Evolutionary conservation across 768 basidiomycete genomes (phyloP).

Genomic region (Suillus variegatus): DNA sequence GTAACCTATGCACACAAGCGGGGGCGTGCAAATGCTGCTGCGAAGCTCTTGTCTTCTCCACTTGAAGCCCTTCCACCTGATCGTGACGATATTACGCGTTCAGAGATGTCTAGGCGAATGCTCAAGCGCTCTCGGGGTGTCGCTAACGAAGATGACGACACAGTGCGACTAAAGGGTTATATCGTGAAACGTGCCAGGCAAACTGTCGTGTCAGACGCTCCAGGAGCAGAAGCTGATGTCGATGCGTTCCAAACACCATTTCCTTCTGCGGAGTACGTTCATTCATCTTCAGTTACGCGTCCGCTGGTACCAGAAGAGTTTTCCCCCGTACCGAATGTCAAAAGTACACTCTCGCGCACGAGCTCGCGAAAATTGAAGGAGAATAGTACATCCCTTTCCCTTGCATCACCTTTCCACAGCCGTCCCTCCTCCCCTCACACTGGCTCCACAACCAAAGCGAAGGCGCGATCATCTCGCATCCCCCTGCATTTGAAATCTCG

Average conservation of each 20-base stretch:
- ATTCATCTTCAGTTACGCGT: conserved; percentile 25
- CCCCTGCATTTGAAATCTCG: conserved; percentile 37
- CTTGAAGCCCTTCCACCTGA: conserved; percentile 28
- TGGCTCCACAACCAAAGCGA: conserved; percentile 36
- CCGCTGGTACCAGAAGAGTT: conserved; percentile 34
- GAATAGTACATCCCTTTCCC: conserved; percentile 29
- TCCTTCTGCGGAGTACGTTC: conserved; percentile 20
- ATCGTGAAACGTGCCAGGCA: conserved; percentile 37
- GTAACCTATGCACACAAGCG: conserved; percentile 36
- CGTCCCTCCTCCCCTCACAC: conserved; percentile 42
- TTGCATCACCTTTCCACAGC: conserved; percentile 50
- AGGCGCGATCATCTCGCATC: conserved; percentile 20
- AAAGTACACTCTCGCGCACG: conserved; percentile 38
- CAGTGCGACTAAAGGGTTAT: conserved; percentile 18
- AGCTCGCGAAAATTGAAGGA: conserved; percentile 44
- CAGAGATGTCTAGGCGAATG: conserved; percentile 47
- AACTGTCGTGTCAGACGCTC: conserved; percentile 13
- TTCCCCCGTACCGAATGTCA: conserved; percentile 44
- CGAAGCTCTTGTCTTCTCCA: conserved; percentile 26
- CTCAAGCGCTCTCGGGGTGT: conserved; percentile 46
- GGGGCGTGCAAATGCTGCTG: conserved; percentile 18
- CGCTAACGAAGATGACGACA: conserved; percentile 22
- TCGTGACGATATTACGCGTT: conserved; percentile 34
- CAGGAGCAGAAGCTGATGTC: conserved; percentile 12
- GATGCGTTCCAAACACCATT: conserved; percentile 32